Evolutionary conservation across 225 moss, liverwort and hornwort genomes (phyloP), one percentile per base, ranked within the genome.

Genomic region (Pseudisothecium myosuroides): DNA sequence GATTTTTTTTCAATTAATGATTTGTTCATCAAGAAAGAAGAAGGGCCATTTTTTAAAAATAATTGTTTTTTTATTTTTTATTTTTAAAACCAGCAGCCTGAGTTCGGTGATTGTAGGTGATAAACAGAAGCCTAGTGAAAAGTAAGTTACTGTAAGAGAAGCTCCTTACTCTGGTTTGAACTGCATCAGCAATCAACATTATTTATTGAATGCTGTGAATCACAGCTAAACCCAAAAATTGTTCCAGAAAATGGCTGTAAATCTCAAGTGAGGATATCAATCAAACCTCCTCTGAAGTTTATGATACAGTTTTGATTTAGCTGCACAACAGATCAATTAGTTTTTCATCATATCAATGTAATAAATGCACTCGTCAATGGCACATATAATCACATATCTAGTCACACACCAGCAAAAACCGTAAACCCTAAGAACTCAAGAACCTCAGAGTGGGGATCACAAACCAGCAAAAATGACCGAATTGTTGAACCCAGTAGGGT

Each of bases 391-490:
- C 54, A 68, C 12, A 49, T 28, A 19, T 75, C 26, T 66, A 60
- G 23, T 52, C 9, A 54, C 54, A 54, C 54, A 6, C 17, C 17
- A 54, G 17, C 54, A 54, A 54, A 54, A 54, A 54, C 17, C 54
- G 17, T 54, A 54, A 17, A 54, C 54, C 54, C 54, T 54, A 54
- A n/a, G n/a, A 79, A 28, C 11, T 58, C 12, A 60, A 19, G 23
- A 62, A 47, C 17, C 36, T 29, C 52, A 32, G 50, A 11, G 62
- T 17, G 47, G 15, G 41, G 19, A 12, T 26, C 13, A 87, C 84
- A 43, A 83, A 94, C 92, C 86, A 59, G 94, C 91, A 88, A 94
- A 94, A 58, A 94, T 94, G 59, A 91, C 77, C 1, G 94, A 84
- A 79, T 94, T 94, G 84, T 92, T 92, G 82, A 87, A 88, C 28